Evolutionary conservation across 306 rosid genomes (phyloP), one percentile per base, ranked within the genome.

Genomic region (Vachellia pachyceras): DNA sequence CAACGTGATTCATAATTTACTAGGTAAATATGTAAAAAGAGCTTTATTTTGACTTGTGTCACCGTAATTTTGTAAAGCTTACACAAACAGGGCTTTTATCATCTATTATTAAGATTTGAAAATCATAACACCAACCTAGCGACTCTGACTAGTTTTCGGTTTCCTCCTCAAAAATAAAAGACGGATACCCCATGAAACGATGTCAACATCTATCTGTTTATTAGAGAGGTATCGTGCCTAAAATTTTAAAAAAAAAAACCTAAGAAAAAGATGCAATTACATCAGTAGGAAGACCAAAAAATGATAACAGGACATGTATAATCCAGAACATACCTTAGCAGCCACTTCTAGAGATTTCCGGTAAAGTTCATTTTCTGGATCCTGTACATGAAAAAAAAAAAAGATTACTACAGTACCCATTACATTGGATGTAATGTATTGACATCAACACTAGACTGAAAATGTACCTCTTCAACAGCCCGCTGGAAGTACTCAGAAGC

Each of bases 291-390:
- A 41, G 35, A 55, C 20, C 18, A 17, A 47, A 65, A 29, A 35
- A 44, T 11, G 33, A 23, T 68, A 74, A 64, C 23, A 60, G 14
- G 22, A 69, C 35, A 69, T 78, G 29, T 42, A 74, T 49, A 63
- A 79, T 9, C 55, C 55, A 46, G 22, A 74, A 46, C n/a, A 80
- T 87, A 94, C 97, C 98, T 95, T 91, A 36, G 89, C 84, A 80
- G 97, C 73, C n/a, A 95, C 92, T 84, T 95, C 97, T 84, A 91
- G 82, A 17, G 97, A 92, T 84, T 95, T 91, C 36, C 11, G 83
- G 85, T 95, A 95, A 7, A 83, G 79, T 3, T 88, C 97, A 83
- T 91, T 95, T 3, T 79, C 78, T 14, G 98, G 98, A 7, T 92
- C 95, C 98, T 95, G 77, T 66, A 67, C n/a, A n/a, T n/a, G n/a